phyloP scores from a whole-genome alignment of 1,139 yeast species.

The Diutina catenulata region DNA sequence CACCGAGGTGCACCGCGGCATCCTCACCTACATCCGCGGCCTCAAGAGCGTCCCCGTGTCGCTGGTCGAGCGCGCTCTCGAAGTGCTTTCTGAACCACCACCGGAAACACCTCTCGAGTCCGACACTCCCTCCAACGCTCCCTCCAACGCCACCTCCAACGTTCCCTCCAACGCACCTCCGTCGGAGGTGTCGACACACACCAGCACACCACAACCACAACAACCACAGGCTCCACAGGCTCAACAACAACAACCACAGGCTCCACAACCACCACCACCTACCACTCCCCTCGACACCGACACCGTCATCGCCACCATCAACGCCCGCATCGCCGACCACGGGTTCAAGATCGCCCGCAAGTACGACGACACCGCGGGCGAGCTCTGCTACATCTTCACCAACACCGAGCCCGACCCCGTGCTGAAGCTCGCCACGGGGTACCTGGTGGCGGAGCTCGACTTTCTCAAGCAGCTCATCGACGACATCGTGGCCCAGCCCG shows the following conservation, averaged over 20 bases:
- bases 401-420: constrained; percentile 31
- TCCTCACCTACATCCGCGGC: constrained; percentile 1
- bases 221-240: too few species aligned
- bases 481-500: constrained; percentile 22
- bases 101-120: constrained; percentile 7
- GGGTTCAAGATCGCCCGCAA: constrained; percentile 35
- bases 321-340: constrained; percentile 23
- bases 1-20: constrained; percentile 1
- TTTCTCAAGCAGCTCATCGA: constrained; percentile 39
- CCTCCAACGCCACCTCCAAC: constrained; percentile 11
- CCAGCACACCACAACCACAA: too few species aligned
- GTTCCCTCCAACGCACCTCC: neutral
- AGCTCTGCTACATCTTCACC: constrained; percentile 25
- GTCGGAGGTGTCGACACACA: too few species aligned
- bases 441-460: constrained; percentile 36
- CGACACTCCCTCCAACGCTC: constrained; percentile 6
- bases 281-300: neutral
- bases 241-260: too few species aligned
- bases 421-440: constrained; percentile 29
- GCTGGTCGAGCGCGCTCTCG: constrained; percentile 6
- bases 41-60: constrained; percentile 5
- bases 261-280: too few species aligned
- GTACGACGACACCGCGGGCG: constrained; percentile 25
- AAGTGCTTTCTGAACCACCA: constrained; percentile 6
- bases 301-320: constrained; percentile 22